These are phyloP conservation scores for Aspergillus sp. DNA, from an alignment of 2,329 filamentous ascomycete genomes.

Conservation along the genomic window DNA sequence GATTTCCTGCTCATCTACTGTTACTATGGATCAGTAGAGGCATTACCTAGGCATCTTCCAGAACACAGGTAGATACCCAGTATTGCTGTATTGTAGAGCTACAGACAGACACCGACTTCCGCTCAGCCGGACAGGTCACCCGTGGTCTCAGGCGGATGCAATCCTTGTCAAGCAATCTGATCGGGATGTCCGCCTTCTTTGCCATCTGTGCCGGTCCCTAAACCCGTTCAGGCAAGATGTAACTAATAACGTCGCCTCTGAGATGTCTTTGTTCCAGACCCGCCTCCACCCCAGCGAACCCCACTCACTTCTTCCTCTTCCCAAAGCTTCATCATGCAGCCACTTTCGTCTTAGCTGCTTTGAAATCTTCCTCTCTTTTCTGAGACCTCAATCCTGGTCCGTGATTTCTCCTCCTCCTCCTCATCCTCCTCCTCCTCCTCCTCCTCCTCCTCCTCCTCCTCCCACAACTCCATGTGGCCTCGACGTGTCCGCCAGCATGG, in stretches of 20 bases:
- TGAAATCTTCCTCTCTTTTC: neutral
- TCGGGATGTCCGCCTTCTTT: too few relatives aligned
- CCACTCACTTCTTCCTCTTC: neutral
- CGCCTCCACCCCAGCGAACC: slow-evolving; percentile 5
- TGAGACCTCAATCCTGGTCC: neutral
- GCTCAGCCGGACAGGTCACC: too few relatives aligned
- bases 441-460: slow-evolving; percentile 5
- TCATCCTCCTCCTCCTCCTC: slow-evolving; percentile 3
- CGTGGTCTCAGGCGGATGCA: too few relatives aligned
- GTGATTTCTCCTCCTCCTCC: slow-evolving; percentile 10
- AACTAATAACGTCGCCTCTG: neutral
- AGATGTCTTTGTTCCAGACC: slow-evolving; percentile 9
- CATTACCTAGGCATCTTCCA: too few relatives aligned
- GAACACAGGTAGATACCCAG: too few relatives aligned
- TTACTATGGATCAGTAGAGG: too few relatives aligned
- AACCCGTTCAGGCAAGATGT: too few relatives aligned
- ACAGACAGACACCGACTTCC: too few relatives aligned
- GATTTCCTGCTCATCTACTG: neutral
- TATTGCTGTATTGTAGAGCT: too few relatives aligned
- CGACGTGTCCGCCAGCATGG: slow-evolving; percentile 22
- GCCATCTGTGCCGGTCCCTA: too few relatives aligned
- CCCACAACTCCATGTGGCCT: slow-evolving; percentile 13
- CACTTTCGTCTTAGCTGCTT: slow-evolving; percentile 1
- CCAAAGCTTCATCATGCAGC: slow-evolving; percentile 3
- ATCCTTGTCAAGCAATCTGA: too few relatives aligned